Evolutionary conservation across 495 filamentous ascomycete genomes (phyloP).

Genomic region (Penicillium ochrochloron): DNA sequence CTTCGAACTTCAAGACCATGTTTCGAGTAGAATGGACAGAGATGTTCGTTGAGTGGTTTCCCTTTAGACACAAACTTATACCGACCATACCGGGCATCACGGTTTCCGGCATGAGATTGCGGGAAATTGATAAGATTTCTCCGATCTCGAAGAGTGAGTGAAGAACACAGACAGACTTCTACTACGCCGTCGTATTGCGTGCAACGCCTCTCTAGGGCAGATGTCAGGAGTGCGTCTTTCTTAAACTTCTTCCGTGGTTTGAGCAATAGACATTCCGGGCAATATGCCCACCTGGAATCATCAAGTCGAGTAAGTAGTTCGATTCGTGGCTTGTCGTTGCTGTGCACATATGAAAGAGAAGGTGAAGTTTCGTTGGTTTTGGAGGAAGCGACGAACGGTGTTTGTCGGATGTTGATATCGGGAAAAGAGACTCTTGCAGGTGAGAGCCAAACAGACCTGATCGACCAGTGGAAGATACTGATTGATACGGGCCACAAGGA

Average conservation of each 20-base stretch:
- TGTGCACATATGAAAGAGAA: background rate
- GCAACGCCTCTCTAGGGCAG: background rate
- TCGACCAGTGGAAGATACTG: background rate
- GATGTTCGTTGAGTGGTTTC: background rate
- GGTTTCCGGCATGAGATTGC: background rate
- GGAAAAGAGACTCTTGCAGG: background rate
- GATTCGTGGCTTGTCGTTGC: background rate
- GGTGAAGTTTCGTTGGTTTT: background rate
- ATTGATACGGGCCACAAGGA: background rate
- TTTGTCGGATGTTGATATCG: background rate
- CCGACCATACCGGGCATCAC: background rate
- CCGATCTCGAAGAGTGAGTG: background rate
- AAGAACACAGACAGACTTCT: background rate
- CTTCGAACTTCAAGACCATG: background rate
- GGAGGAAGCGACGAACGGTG: background rate
- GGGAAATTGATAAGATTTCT: background rate
- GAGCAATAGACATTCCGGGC: slow-evolving; percentile 1
- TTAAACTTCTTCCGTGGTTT: background rate
- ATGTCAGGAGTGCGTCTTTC: background rate
- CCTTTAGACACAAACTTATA: background rate
- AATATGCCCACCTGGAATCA: background rate
- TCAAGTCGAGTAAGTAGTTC: background rate
- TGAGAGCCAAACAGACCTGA: background rate
- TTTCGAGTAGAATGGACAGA: background rate
- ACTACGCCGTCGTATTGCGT: background rate